phyloP scores from a whole-genome alignment of 441 rosid species.

The Pelargonium myrrhifolium region DNA sequence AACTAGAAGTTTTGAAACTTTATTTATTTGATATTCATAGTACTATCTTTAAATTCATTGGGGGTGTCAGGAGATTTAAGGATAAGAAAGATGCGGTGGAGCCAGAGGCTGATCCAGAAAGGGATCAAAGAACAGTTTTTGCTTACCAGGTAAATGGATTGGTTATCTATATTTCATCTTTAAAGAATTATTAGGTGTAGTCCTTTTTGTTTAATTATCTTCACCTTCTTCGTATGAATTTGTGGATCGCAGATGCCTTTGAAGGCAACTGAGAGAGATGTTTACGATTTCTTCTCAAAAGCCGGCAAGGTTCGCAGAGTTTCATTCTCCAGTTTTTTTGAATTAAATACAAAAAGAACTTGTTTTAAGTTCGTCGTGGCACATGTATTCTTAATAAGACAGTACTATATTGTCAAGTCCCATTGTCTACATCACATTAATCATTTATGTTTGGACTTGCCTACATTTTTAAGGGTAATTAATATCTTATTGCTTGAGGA shows the following conservation, averaged over 20 bases:
- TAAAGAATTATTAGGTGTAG: neutral
- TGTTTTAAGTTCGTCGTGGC: neutral
- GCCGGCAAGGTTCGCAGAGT: slow-evolving; percentile 73
- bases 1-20: neutral
- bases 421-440: neutral
- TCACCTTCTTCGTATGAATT: slow-evolving; percentile 11
- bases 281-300: slow-evolving; percentile 84
- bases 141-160: slow-evolving; percentile 65
- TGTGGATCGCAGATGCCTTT: slow-evolving; percentile 67
- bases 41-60: neutral
- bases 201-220: neutral
- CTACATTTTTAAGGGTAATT: neutral
- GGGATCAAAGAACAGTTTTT: slow-evolving; percentile 94
- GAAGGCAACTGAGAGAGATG: slow-evolving; percentile 87
- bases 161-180: slow-evolving; percentile 9
- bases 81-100: slow-evolving; percentile 71
- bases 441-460: neutral
- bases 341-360: neutral
- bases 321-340: neutral
- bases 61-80: slow-evolving; percentile 50
- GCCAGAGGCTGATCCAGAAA: slow-evolving; percentile 92
- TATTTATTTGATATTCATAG: neutral
- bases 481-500: slow-evolving; percentile 8
- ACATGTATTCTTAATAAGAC: neutral
- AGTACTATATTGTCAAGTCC: neutral